A percentile compares a stretch with the other conserved stretches of the same genome.
Conservation (phyloP, 352 stramenopile genomes). For the Phytophthora fragariaefolia region DNA sequence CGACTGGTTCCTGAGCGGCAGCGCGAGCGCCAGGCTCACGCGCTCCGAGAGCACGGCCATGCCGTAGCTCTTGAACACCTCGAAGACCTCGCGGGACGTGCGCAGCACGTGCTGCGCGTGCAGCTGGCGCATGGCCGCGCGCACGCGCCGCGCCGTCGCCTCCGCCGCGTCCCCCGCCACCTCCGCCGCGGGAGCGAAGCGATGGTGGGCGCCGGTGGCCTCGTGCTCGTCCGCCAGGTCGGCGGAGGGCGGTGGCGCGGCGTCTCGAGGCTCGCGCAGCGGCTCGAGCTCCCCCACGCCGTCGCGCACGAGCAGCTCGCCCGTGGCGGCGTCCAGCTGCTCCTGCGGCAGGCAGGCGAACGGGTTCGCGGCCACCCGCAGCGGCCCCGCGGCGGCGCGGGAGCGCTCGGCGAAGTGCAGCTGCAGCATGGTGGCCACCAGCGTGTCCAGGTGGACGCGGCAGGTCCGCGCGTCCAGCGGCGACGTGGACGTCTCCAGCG, state of each 20-base stretch:
- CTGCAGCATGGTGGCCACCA: conserved; percentile 64
- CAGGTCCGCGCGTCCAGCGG: conserved; percentile 14
- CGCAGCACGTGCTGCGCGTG: conserved; percentile 54
- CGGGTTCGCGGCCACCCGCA: conserved; percentile 60
- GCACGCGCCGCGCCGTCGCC: conserved; percentile 1
- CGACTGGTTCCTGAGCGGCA: conserved; percentile 37
- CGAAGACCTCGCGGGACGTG: conserved; percentile 70
- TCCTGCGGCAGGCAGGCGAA: conserved; percentile 71
- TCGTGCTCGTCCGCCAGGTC: conserved; percentile 57
- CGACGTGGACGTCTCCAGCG: conserved; percentile 6
- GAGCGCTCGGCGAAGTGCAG: conserved; percentile 62
- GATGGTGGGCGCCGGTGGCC: conserved; percentile 32
- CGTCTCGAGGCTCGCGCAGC: conserved; percentile 14
- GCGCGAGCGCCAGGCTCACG: conserved; percentile 59
- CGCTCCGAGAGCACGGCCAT: conserved; percentile 79
- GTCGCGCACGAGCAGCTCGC: conserved; percentile 57
- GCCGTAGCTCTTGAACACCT: conserved; percentile 87
- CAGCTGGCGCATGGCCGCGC: conserved; percentile 43
- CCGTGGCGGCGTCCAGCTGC: conserved; percentile 59
- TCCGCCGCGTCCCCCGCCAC: not conserved
- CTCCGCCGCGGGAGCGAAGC: conserved; percentile 32
- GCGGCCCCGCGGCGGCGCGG: conserved; percentile 29
- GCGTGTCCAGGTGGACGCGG: conserved; percentile 52
- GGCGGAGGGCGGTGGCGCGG: conserved; percentile 41
- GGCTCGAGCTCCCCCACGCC: conserved; percentile 39